Evolutionary conservation across 2,329 filamentous ascomycete genomes (phyloP).

Genomic region (Aureobasidium sp.): DNA sequence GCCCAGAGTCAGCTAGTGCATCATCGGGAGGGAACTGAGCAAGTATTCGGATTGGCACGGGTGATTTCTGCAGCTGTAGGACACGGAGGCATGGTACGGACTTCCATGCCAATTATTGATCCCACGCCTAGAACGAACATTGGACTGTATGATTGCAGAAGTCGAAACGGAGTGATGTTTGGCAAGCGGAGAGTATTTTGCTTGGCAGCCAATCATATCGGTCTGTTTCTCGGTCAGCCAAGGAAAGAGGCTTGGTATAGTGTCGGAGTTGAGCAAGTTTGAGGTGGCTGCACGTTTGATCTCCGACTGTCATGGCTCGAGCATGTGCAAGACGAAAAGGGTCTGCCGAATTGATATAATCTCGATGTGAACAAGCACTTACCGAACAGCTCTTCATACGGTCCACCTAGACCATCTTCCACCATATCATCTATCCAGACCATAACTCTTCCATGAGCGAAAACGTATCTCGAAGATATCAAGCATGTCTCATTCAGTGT

Average conservation of each 20-base stretch:
- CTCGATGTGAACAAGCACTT: background rate
- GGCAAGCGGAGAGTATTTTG: background rate
- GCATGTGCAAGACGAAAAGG: background rate
- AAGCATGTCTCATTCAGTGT: background rate
- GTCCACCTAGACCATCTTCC: background rate
- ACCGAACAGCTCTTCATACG: background rate
- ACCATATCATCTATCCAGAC: background rate
- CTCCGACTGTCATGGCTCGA: background rate
- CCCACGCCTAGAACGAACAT: background rate
- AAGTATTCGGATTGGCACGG: background rate
- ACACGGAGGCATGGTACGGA: background rate
- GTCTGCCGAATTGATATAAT: background rate
- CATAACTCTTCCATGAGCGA: too few species aligned
- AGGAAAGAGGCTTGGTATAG: background rate
- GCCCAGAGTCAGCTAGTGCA: background rate
- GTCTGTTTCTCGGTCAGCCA: background rate
- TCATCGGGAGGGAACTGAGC: background rate
- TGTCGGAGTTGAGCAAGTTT: slow-evolving; percentile 9
- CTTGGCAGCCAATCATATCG: background rate
- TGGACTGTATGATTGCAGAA: background rate
- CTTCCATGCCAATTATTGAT: background rate
- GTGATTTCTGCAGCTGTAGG: background rate
- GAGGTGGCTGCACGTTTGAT: background rate
- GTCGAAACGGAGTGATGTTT: background rate
- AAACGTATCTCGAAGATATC: background rate